These are phyloP conservation scores for Hypoxylon sp. DNA, from an alignment of 2,329 filamentous ascomycete genomes.

Conservation along the genomic window DNA sequence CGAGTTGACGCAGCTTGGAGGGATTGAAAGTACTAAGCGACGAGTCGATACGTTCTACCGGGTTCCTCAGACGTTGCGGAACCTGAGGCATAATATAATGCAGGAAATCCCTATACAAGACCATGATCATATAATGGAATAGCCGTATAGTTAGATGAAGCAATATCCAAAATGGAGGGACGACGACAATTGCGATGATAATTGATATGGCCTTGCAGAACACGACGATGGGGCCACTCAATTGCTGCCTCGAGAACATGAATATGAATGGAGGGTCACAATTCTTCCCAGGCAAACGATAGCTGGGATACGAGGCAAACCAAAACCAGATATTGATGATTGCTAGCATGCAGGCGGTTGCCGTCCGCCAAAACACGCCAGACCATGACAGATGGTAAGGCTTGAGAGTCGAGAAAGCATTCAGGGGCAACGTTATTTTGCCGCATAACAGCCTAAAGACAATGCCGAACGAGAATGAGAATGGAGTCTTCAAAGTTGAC, in stretches of 20 bases:
- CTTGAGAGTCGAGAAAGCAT: conserved; percentile 19
- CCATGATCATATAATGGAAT: conserved; percentile 2
- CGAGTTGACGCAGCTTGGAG: neutral
- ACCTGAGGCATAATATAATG: conserved; percentile 1
- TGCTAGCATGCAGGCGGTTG: conserved; percentile 12
- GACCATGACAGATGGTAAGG: conserved; percentile 25
- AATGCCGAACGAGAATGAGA: neutral
- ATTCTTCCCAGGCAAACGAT: conserved; percentile 14
- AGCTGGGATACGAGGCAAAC: conserved; percentile 23
- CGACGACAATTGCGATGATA: conserved; percentile 11
- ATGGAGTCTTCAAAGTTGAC: conserved; percentile 1
- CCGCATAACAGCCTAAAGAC: neutral
- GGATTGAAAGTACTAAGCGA: neutral
- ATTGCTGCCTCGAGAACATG: conserved; percentile 27
- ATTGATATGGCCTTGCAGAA: conserved; percentile 27
- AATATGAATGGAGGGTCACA: conserved; percentile 29
- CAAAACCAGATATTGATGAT: conserved; percentile 29
- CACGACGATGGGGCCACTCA: conserved; percentile 18
- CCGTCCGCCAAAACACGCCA: conserved; percentile 20
- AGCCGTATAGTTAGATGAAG: conserved; percentile 2
- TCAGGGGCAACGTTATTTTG: conserved; percentile 5
- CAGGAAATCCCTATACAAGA: conserved; percentile 18
- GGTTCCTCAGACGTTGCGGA: conserved; percentile 5
- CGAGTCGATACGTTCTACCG: conserved; percentile 15
- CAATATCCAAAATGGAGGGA: conserved; percentile 14